A percentile compares a stretch with the other conserved stretches of the same genome.
These are phyloP conservation scores for Daldinia childiae DNA, from an alignment of 495 filamentous ascomycete genomes.

Conservation along the genomic window DNA sequence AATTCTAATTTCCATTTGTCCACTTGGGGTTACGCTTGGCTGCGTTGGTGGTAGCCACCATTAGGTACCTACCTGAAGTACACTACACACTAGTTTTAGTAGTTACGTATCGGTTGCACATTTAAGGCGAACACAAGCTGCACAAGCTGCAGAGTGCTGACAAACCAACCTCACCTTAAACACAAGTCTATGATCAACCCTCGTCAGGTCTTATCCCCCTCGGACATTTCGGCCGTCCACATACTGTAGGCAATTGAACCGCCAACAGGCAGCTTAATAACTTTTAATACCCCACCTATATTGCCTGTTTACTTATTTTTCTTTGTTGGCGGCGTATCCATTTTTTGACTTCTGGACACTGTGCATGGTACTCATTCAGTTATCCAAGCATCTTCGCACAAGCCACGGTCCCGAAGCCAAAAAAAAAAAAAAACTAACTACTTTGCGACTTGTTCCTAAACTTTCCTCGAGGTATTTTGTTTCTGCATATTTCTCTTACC, in stretches of 20 bases:
- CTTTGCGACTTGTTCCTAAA: constrained; percentile 7
- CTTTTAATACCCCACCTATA: constrained; percentile 19
- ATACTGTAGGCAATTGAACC: constrained; percentile 10
- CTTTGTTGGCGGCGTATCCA: constrained; percentile 21
- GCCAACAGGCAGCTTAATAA: constrained; percentile 18
- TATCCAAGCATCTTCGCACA: constrained; percentile 20
- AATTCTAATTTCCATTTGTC: constrained; percentile 34
- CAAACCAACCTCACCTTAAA: constrained; percentile 31
- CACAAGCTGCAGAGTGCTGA: constrained; percentile 19
- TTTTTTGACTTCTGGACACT: constrained; percentile 16
- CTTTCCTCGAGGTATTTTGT: constrained; percentile 24
- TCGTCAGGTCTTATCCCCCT: constrained; percentile 20
- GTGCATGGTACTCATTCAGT: constrained; percentile 23
- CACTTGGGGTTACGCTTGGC: constrained; percentile 21
- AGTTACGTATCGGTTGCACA: constrained; percentile 23
- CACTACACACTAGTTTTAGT: constrained; percentile 3
- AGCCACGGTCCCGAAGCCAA: constrained; percentile 36
- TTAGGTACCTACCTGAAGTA: constrained; percentile 12
- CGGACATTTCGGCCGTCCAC: constrained; percentile 41
- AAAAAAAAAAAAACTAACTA: not conserved
- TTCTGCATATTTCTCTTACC: constrained; percentile 8
- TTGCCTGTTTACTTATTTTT: constrained; percentile 5
- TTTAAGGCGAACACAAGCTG: constrained; percentile 29
- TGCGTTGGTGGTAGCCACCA: constrained; percentile 3
- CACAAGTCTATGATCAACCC: constrained; percentile 23